Evolutionary conservation across 805 yeast genomes (phyloP), one percentile per base, ranked within the genome.

Genomic region (Clavispora santaluciae): DNA sequence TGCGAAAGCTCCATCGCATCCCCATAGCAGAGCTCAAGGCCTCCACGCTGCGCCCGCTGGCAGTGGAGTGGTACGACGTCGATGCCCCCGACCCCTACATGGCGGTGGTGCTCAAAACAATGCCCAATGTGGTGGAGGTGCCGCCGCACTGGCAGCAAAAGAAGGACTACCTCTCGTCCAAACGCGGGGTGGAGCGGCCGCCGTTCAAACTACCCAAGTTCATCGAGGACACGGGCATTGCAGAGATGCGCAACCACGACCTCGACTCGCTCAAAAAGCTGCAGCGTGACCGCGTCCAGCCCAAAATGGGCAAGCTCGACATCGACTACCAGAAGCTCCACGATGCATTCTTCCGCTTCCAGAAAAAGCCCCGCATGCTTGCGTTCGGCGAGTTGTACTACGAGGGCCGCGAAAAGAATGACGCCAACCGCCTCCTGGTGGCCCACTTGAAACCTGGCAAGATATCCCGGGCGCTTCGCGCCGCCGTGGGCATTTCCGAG

Each of bases 101-200:
- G 16, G 68, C 79, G 11, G 78, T 86, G 0, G 66, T 72, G 17
- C 59, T 91, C 37, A 91, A 90, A 56, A 64, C 81, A 0, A 63
- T 68, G 25, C 80, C 78, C 42, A 86, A 87, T 48, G 72, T 66
- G 1, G 81, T 90, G 1, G 86, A 79, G 2, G 87, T 91, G 1
- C 98, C 98, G 0, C 55, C 63, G 0, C 93, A 89, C 60, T 91
- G 99, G 99, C 78, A 78, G 39, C 64, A 74, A 12, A 88, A 87
- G 54, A 67, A 84, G 39, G 96, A 86, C 28, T 89, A 81, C 51
- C 62, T 89, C 3, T 66, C 88, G 1, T 71, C 81, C 1, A 75
- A 79, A 46, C 71, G 84, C 38, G 83, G 90, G 1, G 47, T 79
- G 17, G 89, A 81, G 40, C 79, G 79, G 50, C 72, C 73, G 8